Percentiles rank a stretch among this genome's conserved stretches.
phyloP scores from a whole-genome alignment of 2,329 filamentous ascomycete genomes.

The Sporothrix variecibatus region DNA sequence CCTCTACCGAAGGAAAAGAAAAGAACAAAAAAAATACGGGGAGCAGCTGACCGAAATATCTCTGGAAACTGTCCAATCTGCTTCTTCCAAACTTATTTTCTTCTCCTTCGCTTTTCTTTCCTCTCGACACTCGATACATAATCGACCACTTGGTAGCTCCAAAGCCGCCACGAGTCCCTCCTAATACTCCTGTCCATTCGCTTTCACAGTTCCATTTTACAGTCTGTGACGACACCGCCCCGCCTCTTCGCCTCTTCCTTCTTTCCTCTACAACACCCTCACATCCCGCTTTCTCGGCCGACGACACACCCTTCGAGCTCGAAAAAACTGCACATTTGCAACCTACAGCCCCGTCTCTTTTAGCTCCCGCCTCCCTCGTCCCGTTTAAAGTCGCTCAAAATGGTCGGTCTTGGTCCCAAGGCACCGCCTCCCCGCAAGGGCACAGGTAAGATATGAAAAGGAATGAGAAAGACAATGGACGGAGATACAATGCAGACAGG shows the following conservation, averaged over 20 bases:
- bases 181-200: neutral
- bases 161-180: neutral
- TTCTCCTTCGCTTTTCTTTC: neutral
- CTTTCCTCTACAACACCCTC: neutral
- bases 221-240: neutral
- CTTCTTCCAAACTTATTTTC: neutral
- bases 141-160: neutral
- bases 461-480: neutral
- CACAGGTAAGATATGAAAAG: conserved; percentile 37
- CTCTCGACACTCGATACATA: neutral
- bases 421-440: conserved; percentile 62
- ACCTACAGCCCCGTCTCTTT: neutral
- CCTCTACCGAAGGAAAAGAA: neutral
- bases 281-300: neutral
- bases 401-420: conserved; percentile 66
- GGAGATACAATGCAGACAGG: neutral
- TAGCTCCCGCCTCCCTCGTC: conserved; percentile 10
- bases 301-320: neutral
- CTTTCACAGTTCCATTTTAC: neutral
- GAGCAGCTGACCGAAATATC: conserved; percentile 10
- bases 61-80: neutral
- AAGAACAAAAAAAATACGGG: neutral
- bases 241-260: neutral
- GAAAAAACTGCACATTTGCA: neutral
- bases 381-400: conserved; percentile 38